Percentiles rank a stretch among this genome's conserved stretches.
phyloP scores from a whole-genome alignment of 495 filamentous ascomycete genomes.

The Acidomyces sp. region DNA sequence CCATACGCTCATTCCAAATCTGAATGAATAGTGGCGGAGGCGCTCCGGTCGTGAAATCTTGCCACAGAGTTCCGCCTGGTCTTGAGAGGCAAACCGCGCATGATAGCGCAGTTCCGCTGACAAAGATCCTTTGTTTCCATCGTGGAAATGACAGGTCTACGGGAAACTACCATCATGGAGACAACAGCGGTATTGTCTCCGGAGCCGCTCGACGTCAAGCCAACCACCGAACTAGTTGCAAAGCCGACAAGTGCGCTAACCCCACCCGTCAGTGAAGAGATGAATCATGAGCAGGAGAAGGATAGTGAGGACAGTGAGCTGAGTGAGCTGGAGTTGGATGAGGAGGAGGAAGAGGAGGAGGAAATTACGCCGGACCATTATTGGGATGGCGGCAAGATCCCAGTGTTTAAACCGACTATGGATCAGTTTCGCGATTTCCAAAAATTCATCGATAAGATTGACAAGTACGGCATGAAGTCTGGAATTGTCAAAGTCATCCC shows the following conservation, averaged over 20 bases:
- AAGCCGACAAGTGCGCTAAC: slow-evolving; percentile 26
- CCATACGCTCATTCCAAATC: too few species aligned
- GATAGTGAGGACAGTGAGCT: slow-evolving; percentile 27
- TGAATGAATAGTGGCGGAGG: too few species aligned
- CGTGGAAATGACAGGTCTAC: slow-evolving; percentile 1
- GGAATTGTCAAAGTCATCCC: slow-evolving; percentile 94
- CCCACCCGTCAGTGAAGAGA: slow-evolving; percentile 31
- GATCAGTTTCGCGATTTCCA: slow-evolving; percentile 87
- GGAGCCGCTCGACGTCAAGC: slow-evolving; percentile 3
- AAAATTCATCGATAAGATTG: slow-evolving; percentile 71
- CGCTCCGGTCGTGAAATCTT: too few species aligned
- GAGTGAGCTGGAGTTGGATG: slow-evolving; percentile 33
- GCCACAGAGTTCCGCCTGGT: too few species aligned
- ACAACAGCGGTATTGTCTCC: slow-evolving; percentile 5
- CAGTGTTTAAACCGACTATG: slow-evolving; percentile 93
- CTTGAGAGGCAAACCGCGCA: too few species aligned
- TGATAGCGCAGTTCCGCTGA: too few species aligned
- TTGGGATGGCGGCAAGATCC: slow-evolving; percentile 71
- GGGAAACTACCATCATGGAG: not conserved
- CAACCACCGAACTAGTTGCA: slow-evolving; percentile 6
- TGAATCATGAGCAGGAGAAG: slow-evolving; percentile 25
- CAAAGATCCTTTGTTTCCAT: too few species aligned
- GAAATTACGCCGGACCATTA: slow-evolving; percentile 70
- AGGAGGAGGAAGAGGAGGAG: slow-evolving; percentile 52
- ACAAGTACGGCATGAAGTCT: slow-evolving; percentile 91